Evolutionary conservation across 139 green algal genomes (phyloP).

Genomic region (Limnomonas spitsbergensis): DNA sequence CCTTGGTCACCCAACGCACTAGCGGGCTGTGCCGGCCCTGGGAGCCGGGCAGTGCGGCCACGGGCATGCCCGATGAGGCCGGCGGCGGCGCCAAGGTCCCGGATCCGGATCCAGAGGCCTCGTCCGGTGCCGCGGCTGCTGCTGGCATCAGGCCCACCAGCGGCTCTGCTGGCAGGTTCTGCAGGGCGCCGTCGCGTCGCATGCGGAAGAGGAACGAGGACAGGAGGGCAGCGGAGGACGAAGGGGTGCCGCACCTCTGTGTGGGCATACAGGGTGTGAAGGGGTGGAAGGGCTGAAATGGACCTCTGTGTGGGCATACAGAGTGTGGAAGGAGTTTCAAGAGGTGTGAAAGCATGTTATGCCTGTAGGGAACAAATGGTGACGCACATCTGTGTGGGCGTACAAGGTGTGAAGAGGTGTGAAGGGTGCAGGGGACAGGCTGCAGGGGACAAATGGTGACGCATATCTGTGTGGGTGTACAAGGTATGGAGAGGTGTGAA

Average conservation of each 20-base stretch:
- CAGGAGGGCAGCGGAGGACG: neutral
- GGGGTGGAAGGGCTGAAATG: too few species aligned
- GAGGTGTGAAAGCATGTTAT: too few species aligned
- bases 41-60: neutral
- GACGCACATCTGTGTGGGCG: too few species aligned
- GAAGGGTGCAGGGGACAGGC: too few species aligned
- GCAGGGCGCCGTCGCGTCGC: neutral
- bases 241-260: constrained; percentile 31
- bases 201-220: neutral
- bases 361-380: too few species aligned
- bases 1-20: constrained; percentile 23
- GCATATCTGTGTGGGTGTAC: too few species aligned
- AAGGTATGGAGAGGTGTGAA: too few species aligned
- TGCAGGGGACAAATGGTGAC: too few species aligned
- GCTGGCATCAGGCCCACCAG: neutral
- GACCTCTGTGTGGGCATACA: too few species aligned
- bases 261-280: too few species aligned
- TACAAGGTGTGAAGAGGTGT: too few species aligned
- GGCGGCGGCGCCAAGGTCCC: neutral
- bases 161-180: neutral
- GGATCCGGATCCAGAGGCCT: neutral
- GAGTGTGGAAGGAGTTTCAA: too few species aligned
- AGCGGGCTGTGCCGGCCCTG: neutral
- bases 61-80: neutral
- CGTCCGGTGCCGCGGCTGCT: neutral